phyloP scores from a whole-genome alignment of 2,329 filamentous ascomycete genomes.

The Diplodia corticola region DNA sequence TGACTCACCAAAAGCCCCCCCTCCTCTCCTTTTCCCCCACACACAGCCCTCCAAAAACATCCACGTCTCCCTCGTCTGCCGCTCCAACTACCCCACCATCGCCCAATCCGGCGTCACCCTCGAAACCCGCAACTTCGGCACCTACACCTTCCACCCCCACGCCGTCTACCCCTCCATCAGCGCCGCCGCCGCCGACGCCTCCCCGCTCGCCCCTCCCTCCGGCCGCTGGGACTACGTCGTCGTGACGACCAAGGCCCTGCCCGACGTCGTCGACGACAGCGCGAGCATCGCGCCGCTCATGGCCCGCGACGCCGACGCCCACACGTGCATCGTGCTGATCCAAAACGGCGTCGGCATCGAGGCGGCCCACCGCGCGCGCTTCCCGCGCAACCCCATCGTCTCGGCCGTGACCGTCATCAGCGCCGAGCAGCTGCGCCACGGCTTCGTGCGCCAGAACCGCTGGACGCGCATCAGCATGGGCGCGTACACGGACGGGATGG shows the following conservation, averaged over 20 bases:
- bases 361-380: conserved; percentile 51
- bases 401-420: conserved; percentile 59
- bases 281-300: conserved; percentile 45
- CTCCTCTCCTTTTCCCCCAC: background rate
- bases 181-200: conserved; percentile 48
- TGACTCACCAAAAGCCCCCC: background rate
- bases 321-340: conserved; percentile 59
- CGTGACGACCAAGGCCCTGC: conserved; percentile 50
- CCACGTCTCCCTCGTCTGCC: conserved; percentile 68
- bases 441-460: conserved; percentile 67
- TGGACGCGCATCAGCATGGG: conserved; percentile 73
- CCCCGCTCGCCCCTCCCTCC: conserved; percentile 37
- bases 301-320: conserved; percentile 25
- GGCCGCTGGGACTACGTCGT: conserved; percentile 54
- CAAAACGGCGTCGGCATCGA: conserved; percentile 65
- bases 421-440: conserved; percentile 57
- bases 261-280: conserved; percentile 31
- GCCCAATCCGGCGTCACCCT: conserved; percentile 62
- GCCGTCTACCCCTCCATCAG: conserved; percentile 63
- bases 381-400: conserved; percentile 55
- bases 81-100: conserved; percentile 70
- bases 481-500: conserved; percentile 58
- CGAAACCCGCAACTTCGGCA: conserved; percentile 65
- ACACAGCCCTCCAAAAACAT: conserved; percentile 42
- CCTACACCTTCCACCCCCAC: conserved; percentile 64